Evolutionary conservation across 306 rosid species (phyloP), one percentile per base, ranked within the genome.

Genomic region (Hippophae rhamnoides): DNA sequence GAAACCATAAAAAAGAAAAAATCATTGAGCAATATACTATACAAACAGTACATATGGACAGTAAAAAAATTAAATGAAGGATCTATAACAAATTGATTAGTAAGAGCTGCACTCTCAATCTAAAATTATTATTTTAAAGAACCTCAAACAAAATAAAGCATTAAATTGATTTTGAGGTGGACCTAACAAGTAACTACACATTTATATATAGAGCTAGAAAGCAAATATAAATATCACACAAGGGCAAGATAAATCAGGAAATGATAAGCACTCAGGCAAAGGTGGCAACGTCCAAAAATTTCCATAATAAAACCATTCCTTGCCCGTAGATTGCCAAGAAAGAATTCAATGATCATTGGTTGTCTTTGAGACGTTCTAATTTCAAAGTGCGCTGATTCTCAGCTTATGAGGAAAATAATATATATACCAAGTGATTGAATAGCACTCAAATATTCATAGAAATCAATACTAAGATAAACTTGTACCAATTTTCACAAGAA

Each of bases 1-100:
- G 77, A 52, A 13, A 42, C 52, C 44, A 61, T 62, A 60, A 52
- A 50, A 44, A 50, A 60, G 10, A 66, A 66, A 65, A 51, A 61
- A 69, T 47, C 10, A 2, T 13, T n/a, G 38, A 40, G 61, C 46
- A 56, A 18, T 59, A 27, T 40, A 31, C 7, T 45, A 47, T 27
- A 42, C 50, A 70, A 14, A 43, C 13, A 48, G 54, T 44, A 42
- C 2, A 63, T 4, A 23, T 6, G 42, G 42, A 41, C 38, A 5
- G 23, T 14, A 43, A 41, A 2, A 58, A 58, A 46, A 44, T n/a
- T 9, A 18, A 43, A 9, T 26, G 41, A 26, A 25, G 3, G 10
- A 31, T 31, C 38, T 31, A 4, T 31, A 31, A 31, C 4, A 31
- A 31, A 31, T 31, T 31, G 3, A 31, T 31, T 31, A 31, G 38